Conservation (phyloP, 2,329 filamentous ascomycete genomes). For the Thelonectria rubi region DNA sequence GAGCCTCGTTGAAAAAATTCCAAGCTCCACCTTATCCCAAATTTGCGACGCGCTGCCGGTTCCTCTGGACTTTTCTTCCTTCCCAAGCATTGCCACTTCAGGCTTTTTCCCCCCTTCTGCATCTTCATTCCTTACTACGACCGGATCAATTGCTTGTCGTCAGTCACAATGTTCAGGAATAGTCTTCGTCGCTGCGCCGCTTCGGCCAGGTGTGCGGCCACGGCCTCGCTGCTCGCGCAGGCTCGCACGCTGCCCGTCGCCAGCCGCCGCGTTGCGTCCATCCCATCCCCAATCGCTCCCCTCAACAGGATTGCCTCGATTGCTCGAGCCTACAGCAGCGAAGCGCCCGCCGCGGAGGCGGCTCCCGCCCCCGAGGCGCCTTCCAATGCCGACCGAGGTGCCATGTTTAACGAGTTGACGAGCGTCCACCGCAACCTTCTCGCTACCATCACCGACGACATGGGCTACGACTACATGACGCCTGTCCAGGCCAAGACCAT, state of each 20-base stretch:
- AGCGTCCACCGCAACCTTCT: slow-evolving; percentile 73
- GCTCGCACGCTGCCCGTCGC: slow-evolving; percentile 42
- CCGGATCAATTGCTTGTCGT: not conserved
- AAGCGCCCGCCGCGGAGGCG: slow-evolving; percentile 44
- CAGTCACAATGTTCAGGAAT: slow-evolving; percentile 47
- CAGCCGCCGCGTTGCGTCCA: slow-evolving; percentile 34
- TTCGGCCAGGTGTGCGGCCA: slow-evolving; percentile 46
- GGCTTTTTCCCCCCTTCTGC: slow-evolving; percentile 10
- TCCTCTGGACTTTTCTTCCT: slow-evolving; percentile 15
- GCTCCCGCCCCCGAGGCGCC: slow-evolving; percentile 18
- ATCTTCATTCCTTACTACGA: not conserved
- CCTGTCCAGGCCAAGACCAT: slow-evolving; percentile 90
- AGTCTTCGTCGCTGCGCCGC: slow-evolving; percentile 52
- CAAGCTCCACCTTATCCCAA: slow-evolving; percentile 22
- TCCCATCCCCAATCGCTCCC: slow-evolving; percentile 28
- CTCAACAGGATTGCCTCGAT: slow-evolving; percentile 39
- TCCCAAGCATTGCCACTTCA: slow-evolving; percentile 23
- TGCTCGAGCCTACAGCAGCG: slow-evolving; percentile 52
- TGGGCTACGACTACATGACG: slow-evolving; percentile 88
- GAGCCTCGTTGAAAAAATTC: slow-evolving; percentile 18
- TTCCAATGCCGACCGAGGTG: slow-evolving; percentile 40
- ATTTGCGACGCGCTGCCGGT: slow-evolving; percentile 23
- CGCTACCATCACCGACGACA: slow-evolving; percentile 71
- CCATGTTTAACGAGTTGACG: slow-evolving; percentile 57
- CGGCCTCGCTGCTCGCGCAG: slow-evolving; percentile 44